Percentiles rank a stretch among this genome's conserved stretches.
Conservation (phyloP, 257 asterid species). For the Phtheirospermum japonicum region DNA sequence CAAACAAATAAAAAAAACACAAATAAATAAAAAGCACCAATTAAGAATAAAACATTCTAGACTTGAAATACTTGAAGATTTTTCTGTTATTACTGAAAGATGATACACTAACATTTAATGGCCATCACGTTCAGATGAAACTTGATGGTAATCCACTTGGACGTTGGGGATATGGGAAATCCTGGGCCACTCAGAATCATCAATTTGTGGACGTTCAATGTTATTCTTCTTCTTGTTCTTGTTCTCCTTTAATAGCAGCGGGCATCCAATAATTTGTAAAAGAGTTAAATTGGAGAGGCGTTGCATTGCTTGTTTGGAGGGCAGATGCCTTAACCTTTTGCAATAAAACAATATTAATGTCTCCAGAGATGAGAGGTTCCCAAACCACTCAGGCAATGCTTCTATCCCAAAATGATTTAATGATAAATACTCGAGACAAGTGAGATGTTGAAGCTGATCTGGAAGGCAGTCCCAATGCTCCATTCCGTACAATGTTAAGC, state of each 20-base stretch:
- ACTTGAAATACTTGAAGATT: too few relatives aligned
- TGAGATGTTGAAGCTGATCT: conserved; percentile 16
- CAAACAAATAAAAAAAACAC: too few relatives aligned
- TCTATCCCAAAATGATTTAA: not conserved
- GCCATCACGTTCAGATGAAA: not conserved
- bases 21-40: too few relatives aligned
- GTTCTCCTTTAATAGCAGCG: not conserved
- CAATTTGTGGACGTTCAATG: not conserved
- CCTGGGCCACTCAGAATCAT: conserved; percentile 24
- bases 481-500: rapidly evolving
- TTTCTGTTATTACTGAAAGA: too few relatives aligned
- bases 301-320: conserved; percentile 21
- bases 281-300: not conserved
- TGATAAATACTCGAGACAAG: not conserved
- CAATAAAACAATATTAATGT: rapidly evolving
- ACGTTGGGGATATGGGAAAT: conserved; percentile 9
- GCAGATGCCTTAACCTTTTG: conserved; percentile 13
- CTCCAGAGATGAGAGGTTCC: conserved; percentile 5
- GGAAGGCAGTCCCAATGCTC: conserved; percentile 23
- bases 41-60: too few relatives aligned
- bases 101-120: too few relatives aligned
- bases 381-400: conserved; percentile 20
- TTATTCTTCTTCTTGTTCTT: not conserved
- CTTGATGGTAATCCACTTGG: not conserved
- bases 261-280: not conserved